These are phyloP conservation scores for Fusarium sp. DNA, from an alignment of 2,329 filamentous ascomycete species.

Conservation along the genomic window DNA sequence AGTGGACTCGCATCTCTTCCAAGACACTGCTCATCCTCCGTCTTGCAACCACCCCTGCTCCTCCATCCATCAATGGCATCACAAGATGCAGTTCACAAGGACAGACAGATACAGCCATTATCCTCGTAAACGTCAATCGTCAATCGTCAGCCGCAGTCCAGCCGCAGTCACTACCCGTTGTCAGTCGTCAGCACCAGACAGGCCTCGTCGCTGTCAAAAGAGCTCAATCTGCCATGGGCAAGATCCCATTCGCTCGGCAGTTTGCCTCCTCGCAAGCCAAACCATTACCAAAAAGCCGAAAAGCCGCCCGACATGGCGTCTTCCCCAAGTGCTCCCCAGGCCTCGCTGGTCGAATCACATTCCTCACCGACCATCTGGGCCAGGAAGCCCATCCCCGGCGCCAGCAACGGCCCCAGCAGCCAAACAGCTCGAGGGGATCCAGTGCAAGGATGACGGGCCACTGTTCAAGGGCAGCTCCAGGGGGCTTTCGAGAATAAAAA, in stretches of 20 bases:
- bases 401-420: conserved; percentile 36
- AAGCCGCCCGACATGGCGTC: conserved; percentile 26
- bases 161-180: not conserved
- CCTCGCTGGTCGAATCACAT: conserved; percentile 42
- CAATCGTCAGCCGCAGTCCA: conserved; percentile 12
- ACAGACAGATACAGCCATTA: conserved; percentile 14
- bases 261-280: conserved; percentile 34
- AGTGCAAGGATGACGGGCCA: conserved; percentile 31
- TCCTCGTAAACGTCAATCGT: conserved; percentile 18
- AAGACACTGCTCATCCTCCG: conserved; percentile 3
- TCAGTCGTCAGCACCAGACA: conserved; percentile 36
- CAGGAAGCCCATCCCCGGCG: conserved; percentile 42
- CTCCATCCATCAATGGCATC: conserved; percentile 3
- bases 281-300: conserved; percentile 27
- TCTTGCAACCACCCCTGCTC: conserved; percentile 4
- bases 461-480: conserved; percentile 11
- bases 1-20: conserved; percentile 3
- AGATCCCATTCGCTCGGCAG: conserved; percentile 41
- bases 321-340: conserved; percentile 24
- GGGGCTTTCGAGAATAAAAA: conserved; percentile 41
- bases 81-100: not conserved
- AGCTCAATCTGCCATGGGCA: conserved; percentile 19
- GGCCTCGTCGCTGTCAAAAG: conserved; percentile 30
- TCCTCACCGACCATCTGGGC: conserved; percentile 44
- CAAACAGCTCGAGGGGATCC: conserved; percentile 39